Conservation (phyloP, 805 yeast genomes). For the Metschnikowia vanudenii region DNA sequence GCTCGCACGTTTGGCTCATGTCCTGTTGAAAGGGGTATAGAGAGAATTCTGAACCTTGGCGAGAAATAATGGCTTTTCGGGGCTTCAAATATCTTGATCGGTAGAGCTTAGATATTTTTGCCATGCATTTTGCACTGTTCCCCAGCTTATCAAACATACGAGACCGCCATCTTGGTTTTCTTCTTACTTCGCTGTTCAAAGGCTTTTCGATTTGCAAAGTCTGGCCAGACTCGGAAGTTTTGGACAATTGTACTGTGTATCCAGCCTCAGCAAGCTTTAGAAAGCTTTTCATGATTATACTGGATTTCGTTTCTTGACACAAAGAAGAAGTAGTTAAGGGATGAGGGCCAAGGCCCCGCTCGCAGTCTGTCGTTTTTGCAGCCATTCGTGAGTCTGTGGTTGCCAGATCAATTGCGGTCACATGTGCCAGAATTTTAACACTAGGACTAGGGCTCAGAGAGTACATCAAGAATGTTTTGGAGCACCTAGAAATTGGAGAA, state of each 20-base stretch:
- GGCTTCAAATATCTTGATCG: neutral
- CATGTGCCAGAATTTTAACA: neutral
- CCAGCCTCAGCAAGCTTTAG: conserved; percentile 2
- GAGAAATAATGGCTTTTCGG: neutral
- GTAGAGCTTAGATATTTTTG: neutral
- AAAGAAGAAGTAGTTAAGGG: neutral
- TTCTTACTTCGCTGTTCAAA: neutral
- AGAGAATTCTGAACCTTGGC: neutral
- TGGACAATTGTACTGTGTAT: neutral
- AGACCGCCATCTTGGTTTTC: neutral
- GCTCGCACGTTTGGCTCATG: neutral
- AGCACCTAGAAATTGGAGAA: neutral
- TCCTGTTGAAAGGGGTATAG: neutral
- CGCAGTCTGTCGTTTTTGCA: neutral
- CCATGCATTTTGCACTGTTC: neutral
- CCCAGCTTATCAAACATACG: neutral
- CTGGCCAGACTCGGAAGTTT: neutral
- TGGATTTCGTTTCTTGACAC: neutral
- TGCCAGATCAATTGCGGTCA: neutral
- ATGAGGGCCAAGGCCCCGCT: neutral
- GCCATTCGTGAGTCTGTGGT: neutral
- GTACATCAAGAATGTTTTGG: neutral
- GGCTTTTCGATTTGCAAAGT: neutral
- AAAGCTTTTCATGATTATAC: neutral
- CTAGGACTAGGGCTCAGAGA: neutral